Evolutionary conservation across 2,329 filamentous ascomycete species (phyloP), one percentile per base, ranked within the genome.

Genomic region (Fusarium chlamydosporum): DNA sequence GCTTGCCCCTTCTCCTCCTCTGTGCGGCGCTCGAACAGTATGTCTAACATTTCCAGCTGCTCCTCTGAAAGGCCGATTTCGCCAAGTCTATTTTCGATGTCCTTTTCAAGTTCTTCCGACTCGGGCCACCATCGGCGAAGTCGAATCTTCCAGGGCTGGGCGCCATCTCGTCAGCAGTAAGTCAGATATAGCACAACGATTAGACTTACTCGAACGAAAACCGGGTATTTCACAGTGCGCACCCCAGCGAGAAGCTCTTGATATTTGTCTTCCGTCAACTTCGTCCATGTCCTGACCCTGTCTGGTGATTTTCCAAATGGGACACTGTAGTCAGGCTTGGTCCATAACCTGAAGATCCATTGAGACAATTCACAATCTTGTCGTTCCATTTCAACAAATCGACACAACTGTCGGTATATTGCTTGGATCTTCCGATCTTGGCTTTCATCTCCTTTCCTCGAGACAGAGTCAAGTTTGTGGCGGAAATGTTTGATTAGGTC

Each of bases 91-190:
- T 20, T 23, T 9, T 61, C 47, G 6, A 56, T 26, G 10, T 67
- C n/a, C 6, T 62, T 43, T 10, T 64, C 60, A 2, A 74, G 31
- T 16, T 65, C 53, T 3, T 61, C 47, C 16, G 74, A 15, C 16
- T 61, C 33, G 6, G 59, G 43, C 72, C 72, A 74, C 56, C 65
- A 56, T 15, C 58, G 55, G 29, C 67, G 72, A 23, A 74, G 34
- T 47, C 60, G 61, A 65, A 74, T 62, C 50, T 74, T 76, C 69
- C 54, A 74, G 27, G 67, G 62, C 72, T 75, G 6, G 15, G 23
- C 16, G 12, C n/a, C n/a, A 35, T 23, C 26, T 9, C 16, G 18
- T 71, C 31, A 59, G 46, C 10, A n/a, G 20, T 15, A 40, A 43
- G 15, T 29, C 40, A 35, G 34, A 16, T 5, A 11, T 27, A n/a